Evolutionary conservation across 2,329 filamentous ascomycete genomes (phyloP).

Genomic region (Talaromyces sp.): DNA sequence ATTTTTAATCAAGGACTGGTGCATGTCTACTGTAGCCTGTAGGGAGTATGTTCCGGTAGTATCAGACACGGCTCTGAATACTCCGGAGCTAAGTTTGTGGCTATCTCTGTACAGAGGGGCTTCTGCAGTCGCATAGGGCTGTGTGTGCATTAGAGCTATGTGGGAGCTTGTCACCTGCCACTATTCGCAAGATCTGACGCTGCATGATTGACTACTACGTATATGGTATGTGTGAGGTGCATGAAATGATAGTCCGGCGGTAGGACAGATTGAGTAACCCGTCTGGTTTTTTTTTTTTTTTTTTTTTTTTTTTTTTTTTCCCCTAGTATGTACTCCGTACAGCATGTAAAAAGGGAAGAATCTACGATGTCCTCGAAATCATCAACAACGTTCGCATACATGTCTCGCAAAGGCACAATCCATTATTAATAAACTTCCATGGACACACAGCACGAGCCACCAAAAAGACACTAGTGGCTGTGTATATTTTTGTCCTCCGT

Average conservation of each 20-base stretch:
- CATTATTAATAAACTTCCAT: not conserved
- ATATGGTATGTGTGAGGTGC: not conserved
- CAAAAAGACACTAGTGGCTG: not conserved
- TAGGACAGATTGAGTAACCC: not conserved
- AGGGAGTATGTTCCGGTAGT: not conserved
- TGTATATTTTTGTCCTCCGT: not conserved
- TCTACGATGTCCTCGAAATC: not conserved
- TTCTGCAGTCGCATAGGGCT: conserved; percentile 1
- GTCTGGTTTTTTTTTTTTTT: not conserved
- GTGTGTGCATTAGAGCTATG: conserved; percentile 6
- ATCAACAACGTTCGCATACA: not conserved
- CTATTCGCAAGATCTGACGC: not conserved
- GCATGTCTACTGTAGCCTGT: not conserved
- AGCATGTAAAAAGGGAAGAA: not conserved
- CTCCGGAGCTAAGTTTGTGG: not conserved
- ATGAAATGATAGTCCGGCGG: not conserved
- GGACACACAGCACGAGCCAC: not conserved
- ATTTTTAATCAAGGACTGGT: not conserved
- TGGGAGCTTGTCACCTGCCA: not conserved
- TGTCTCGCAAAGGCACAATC: not conserved
- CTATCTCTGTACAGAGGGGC: not conserved
- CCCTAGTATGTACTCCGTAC: not conserved
- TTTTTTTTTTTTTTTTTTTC: no score
- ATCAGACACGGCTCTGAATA: not conserved
- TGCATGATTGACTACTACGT: not conserved